These are phyloP conservation scores for Gigaspora rosea DNA, from an alignment of 192 early-diverging fungal genomes.

Conservation along the genomic window DNA sequence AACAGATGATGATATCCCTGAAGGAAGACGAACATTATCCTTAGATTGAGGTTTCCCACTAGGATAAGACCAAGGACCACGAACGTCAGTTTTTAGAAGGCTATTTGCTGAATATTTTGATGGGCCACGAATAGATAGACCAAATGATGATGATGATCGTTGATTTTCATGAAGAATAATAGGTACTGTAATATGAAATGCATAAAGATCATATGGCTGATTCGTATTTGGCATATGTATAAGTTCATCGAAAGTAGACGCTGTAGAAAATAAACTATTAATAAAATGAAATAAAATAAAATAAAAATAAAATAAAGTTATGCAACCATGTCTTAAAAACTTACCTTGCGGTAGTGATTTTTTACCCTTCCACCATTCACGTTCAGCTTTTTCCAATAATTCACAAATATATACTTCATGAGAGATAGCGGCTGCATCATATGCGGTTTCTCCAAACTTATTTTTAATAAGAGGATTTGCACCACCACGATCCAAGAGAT, in stretches of 20 bases:
- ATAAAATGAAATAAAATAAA: not conserved
- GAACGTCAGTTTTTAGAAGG: constrained; percentile 52
- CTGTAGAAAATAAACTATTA: not conserved
- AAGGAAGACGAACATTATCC: constrained; percentile 57
- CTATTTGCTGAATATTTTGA: constrained; percentile 54
- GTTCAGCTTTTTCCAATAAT: constrained; percentile 62
- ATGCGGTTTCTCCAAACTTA: constrained; percentile 70
- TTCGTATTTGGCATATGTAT: constrained; percentile 35
- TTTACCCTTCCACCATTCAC: constrained; percentile 49
- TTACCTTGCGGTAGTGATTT: constrained; percentile 9
- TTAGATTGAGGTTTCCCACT: constrained; percentile 53
- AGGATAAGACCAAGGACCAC: constrained; percentile 65
- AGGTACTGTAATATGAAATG: constrained; percentile 58
- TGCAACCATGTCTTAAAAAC: not conserved
- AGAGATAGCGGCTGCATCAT: constrained; percentile 72
- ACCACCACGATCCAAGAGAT: constrained; percentile 57
- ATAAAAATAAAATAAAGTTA: not conserved
- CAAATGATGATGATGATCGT: constrained; percentile 53
- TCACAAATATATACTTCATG: constrained; percentile 68
- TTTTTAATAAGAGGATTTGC: constrained; percentile 69
- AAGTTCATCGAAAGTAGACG: not conserved
- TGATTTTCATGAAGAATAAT: constrained; percentile 73
- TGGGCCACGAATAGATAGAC: constrained; percentile 42
- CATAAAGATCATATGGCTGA: constrained; percentile 46
- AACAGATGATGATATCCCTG: constrained; percentile 24